A percentile compares a stretch with the other conserved stretches of the same genome.
Evolutionary conservation across 108 stramenopile species (phyloP).

Genomic region (Discostella pseudostelligera): DNA sequence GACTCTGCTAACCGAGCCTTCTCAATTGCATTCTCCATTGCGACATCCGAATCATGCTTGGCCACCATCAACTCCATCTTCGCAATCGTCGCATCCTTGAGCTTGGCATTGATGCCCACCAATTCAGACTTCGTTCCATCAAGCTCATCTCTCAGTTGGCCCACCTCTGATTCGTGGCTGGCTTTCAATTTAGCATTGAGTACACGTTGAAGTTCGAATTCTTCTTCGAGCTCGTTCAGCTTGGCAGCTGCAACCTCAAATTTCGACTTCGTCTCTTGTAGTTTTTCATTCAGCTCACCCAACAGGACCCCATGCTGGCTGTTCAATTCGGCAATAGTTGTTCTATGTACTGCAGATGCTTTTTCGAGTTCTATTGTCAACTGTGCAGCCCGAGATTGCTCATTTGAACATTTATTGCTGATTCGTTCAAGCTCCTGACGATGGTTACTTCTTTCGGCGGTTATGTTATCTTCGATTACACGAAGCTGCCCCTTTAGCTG

Average conservation of each 20-base stretch:
- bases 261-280: conserved; percentile 9
- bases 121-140: conserved; percentile 13
- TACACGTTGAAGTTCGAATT: no score
- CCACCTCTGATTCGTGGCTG: conserved; percentile 10
- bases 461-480: not conserved
- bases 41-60: conserved; percentile 24
- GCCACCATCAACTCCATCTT: conserved; percentile 33
- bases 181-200: no score
- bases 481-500: conserved; percentile 22
- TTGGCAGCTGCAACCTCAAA: conserved; percentile 12
- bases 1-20: conserved; percentile 26
- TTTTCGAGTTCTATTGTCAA: conserved; percentile 13
- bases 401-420: not conserved
- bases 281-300: conserved; percentile 15
- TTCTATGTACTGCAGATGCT: not conserved
- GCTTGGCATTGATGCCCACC: conserved; percentile 12
- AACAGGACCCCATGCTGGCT: conserved; percentile 4
- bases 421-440: not conserved
- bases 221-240: conserved; percentile 10
- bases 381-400: conserved; percentile 6
- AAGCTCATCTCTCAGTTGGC: conserved; percentile 14
- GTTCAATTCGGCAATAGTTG: conserved; percentile 9
- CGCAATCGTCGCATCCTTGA: conserved; percentile 31
- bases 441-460: conserved; percentile 11
- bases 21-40: conserved; percentile 30